Percentiles rank a stretch among this genome's conserved stretches.
Conservation (phyloP, 305 asterid genomes). For the Fraxinus floribunda region DNA sequence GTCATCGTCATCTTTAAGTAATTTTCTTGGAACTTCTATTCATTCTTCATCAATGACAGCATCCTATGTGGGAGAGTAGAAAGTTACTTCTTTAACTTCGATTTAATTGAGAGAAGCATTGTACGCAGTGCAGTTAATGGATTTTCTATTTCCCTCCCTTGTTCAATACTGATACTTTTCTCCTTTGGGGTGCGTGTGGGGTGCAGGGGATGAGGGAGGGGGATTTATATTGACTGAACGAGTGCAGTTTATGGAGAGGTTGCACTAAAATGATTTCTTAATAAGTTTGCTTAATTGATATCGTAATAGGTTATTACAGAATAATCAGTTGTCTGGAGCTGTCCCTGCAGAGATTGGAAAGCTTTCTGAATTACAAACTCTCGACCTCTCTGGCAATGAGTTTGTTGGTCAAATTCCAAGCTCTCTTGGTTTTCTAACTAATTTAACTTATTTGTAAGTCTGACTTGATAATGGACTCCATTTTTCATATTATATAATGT, state of each 20-base stretch:
- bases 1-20: background rate
- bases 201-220: background rate
- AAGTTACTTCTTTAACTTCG: background rate
- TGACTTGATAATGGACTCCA: background rate
- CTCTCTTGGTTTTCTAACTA: constrained; percentile 56
- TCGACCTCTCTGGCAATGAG: constrained; percentile 79
- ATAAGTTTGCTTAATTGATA: constrained; percentile 4
- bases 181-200: background rate
- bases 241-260: background rate
- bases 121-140: background rate
- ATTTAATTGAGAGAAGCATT: background rate
- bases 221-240: background rate
- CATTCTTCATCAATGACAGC: background rate
- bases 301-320: constrained; percentile 65
- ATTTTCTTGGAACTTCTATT: background rate
- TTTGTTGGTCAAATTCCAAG: constrained; percentile 74
- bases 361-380: constrained; percentile 66
- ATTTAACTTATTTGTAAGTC: constrained; percentile 66
- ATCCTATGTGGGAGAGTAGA: background rate
- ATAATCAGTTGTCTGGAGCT: constrained; percentile 63
- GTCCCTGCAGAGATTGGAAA: constrained; percentile 75
- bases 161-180: background rate
- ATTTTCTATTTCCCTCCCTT: background rate
- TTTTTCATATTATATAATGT: background rate
- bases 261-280: background rate